Conservation (phyloP, 176 grass and related monocot species). For the Chrysopogon serrulatus region DNA sequence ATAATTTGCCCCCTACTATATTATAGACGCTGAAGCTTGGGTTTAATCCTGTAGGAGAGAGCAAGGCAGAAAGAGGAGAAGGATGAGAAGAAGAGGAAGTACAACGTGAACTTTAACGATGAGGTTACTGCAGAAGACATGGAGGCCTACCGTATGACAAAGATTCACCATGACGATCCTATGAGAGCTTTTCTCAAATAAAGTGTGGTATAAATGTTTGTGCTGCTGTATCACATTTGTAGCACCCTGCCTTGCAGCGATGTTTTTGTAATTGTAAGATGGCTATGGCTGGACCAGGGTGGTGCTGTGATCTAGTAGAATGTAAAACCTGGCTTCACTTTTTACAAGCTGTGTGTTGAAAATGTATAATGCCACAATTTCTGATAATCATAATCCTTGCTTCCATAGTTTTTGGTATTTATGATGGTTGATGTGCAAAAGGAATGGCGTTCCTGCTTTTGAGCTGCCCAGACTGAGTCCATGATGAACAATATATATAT, state of each 20-base stretch:
- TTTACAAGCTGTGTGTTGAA: background rate
- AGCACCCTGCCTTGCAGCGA: background rate
- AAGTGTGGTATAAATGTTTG: background rate
- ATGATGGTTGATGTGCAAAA: background rate
- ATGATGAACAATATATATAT: background rate
- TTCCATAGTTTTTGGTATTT: background rate
- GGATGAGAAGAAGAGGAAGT: conserved; percentile 94
- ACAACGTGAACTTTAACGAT: conserved; percentile 90
- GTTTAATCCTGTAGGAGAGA: conserved; percentile 53
- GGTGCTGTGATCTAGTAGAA: background rate
- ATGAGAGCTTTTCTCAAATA: conserved; percentile 75
- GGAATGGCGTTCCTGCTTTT: background rate
- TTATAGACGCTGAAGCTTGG: conserved; percentile 23
- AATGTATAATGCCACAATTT: background rate
- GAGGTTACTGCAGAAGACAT: conserved; percentile 92
- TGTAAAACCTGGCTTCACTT: background rate
- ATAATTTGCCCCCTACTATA: background rate
- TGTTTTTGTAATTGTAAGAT: background rate
- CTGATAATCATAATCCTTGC: background rate
- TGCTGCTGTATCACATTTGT: background rate
- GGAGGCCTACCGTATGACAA: conserved; percentile 96
- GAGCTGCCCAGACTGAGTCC: background rate
- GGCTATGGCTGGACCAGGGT: background rate
- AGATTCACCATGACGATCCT: conserved; percentile 74
- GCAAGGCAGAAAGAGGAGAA: conserved; percentile 76